Base-by-base conservation (phyloP, 495 filamentous ascomycete species). In the Neurospora pannonica region DNA sequence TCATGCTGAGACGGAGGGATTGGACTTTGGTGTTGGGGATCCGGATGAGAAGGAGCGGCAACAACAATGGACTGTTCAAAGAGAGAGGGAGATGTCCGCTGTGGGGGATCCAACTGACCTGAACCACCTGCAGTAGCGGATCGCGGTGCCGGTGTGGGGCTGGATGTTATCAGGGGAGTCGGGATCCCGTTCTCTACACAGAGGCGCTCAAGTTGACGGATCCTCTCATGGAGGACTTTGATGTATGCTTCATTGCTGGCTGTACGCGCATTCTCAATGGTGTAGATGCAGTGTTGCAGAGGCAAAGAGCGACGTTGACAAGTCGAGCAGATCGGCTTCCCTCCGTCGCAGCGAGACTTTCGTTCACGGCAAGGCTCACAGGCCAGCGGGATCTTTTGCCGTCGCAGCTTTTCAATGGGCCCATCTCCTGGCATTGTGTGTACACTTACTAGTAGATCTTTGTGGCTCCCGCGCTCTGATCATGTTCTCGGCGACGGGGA, bases 331-430 rank as follows among this genome's bases (percentile, higher is more conserved):
- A 86, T 81, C 37, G 85, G 84, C 73, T 84, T 87, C 10, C 37
- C 76, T 9, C 84, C 84, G 73, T 86, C 84, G 70, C 85, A 87
- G 1, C 82, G 79, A 3, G 79, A 77, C 74, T 86, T 84, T n/a
- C 81, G 80, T 39, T 82, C 80, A 17, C 84, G 78, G 43, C 85
- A 86, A 10, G 83, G 76, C 48, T 85, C 84, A 77, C 85, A 86
- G 21, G 77, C 77, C 70, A 78, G 67, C 7, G 75, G 70, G 28
- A 78, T 75, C 72, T 78, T 77, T 42, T 72, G 74, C 8, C 77
- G 73, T 38, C 24, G 24, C 54, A 31, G 54, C 24, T 62, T 54
- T 62, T 62, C 54, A 8, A 1, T 31, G 54, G 5, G 13, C 13
- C 28, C 6, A 17, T 34, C 54, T 31, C 54, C 54, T 17, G 48